A percentile compares a stretch with the other conserved stretches of the same genome.
Evolutionary conservation across 228 moss, liverwort and hornwort species (phyloP).

Genomic region (Sphagnum fallax): DNA sequence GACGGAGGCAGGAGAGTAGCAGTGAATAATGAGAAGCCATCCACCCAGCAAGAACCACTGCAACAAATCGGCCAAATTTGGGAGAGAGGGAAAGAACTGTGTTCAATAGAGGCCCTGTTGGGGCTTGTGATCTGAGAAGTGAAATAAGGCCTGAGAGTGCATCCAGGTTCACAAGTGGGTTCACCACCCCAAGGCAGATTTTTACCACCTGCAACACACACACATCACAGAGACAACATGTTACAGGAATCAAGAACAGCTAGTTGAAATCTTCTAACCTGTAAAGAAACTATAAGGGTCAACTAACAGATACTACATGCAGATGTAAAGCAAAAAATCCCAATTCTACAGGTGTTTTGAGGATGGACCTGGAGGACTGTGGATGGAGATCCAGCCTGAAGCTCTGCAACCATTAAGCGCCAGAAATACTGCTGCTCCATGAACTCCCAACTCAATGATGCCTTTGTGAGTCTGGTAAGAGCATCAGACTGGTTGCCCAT

Average conservation of each 20-base stretch:
- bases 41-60: constrained; percentile 84
- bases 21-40: constrained; percentile 67
- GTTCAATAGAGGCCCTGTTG: constrained; percentile 63
- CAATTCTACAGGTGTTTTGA: no score
- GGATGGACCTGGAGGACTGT: constrained; percentile 24
- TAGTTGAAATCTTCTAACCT: no score
- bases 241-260: background rate
- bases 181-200: constrained; percentile 43
- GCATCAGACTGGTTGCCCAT: constrained; percentile 68
- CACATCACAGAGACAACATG: background rate
- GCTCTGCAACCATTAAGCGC: constrained; percentile 80
- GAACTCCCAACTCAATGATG: constrained; percentile 76
- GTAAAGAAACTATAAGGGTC: no score
- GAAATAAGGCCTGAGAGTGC: constrained; percentile 69
- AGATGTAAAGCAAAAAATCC: no score
- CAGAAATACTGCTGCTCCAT: constrained; percentile 93
- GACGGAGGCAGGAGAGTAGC: constrained; percentile 68
- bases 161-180: constrained; percentile 52
- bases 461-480: constrained; percentile 45
- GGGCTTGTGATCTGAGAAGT: constrained; percentile 74
- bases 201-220: constrained; percentile 67
- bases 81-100: constrained; percentile 62
- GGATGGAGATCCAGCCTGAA: constrained; percentile 42
- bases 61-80: constrained; percentile 77
- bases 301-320: no score